A percentile compares a stretch with the other conserved stretches of the same genome.
Conservation (phyloP, 768 basidiomycete species). For the Cubamyces sp. region DNA sequence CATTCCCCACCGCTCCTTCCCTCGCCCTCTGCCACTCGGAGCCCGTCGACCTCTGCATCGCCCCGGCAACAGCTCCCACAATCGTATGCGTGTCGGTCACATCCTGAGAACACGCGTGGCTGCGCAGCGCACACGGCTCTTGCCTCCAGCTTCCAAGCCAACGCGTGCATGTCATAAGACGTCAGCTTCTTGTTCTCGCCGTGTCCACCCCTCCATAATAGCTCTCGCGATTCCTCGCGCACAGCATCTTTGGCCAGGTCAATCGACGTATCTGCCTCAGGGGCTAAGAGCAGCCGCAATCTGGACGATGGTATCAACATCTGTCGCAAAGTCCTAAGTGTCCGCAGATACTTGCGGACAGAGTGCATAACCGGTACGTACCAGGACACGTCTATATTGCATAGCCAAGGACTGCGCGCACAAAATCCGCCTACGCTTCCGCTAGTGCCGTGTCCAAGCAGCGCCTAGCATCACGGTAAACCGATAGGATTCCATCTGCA, state of each 20-base stretch:
- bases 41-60: neutral
- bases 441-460: too few species aligned
- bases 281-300: too few species aligned
- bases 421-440: too few species aligned
- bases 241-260: neutral
- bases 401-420: too few species aligned
- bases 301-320: too few species aligned
- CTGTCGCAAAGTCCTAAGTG: too few species aligned
- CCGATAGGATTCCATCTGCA: too few species aligned
- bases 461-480: too few species aligned
- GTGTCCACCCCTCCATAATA: neutral
- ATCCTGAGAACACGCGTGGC: neutral
- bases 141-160: conserved; percentile 8
- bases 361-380: too few species aligned
- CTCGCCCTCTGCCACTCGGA: neutral
- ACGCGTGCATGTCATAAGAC: conserved; percentile 13
- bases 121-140: conserved; percentile 6
- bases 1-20: conserved; percentile 1
- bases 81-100: neutral
- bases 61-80: conserved; percentile 9
- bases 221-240: conserved; percentile 5
- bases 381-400: too few species aligned
- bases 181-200: conserved; percentile 8
- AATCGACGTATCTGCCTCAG: too few species aligned
- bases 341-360: too few species aligned